Base-by-base conservation (phyloP, 2,329 filamentous ascomycete genomes). In the Hypoxylon sp. region DNA sequence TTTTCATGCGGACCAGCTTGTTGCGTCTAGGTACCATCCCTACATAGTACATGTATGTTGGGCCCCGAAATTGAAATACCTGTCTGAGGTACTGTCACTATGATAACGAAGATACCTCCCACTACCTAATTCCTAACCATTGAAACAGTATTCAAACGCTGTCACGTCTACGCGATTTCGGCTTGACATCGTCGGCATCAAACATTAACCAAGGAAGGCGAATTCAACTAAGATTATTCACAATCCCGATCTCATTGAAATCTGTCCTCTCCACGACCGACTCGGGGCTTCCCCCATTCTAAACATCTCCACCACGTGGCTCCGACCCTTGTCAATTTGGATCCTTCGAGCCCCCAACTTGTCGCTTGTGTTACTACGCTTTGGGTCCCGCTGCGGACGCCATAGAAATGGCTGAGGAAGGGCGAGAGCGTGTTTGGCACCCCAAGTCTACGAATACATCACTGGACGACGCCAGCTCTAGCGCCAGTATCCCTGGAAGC, bases 301-400 rank as follows among this genome's bases (percentile, higher is more conserved):
- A 16, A 55, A 36, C n/a, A 28, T 55, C 59, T 69, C 58, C 55
- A 69, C 70, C 71, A 70, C 66, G 70, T 73, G 71, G 66, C 62
- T 44, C 42, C 46, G 30, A 64, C 57, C 71, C 70, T 69, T 70
- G 70, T 70, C 61, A 61, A 68, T 46, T 64, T 70, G 56, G 61
- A 68, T 68, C 58, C 65, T 58, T 62, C 50, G 33, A 61, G 50
- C 46, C 61, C 45, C 52, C 60, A 53, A 61, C 56, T 66, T 59
- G 40, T 65, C 50, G 51, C 48, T 55, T 67, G 59, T 65, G 58
- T 63, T 40, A 62, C 64, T 57, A 48, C 48, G 24, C 36, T 38
- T n/a, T 56, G 36, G 64, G 62, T 62, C 48, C 61, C 68, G 62
- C 59, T 36, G 45, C 48, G 55, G 61, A 59, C 55, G 51, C 44